These are phyloP conservation scores for Ehretia macrophylla DNA, from an alignment of 257 asterid species.

Conservation along the genomic window DNA sequence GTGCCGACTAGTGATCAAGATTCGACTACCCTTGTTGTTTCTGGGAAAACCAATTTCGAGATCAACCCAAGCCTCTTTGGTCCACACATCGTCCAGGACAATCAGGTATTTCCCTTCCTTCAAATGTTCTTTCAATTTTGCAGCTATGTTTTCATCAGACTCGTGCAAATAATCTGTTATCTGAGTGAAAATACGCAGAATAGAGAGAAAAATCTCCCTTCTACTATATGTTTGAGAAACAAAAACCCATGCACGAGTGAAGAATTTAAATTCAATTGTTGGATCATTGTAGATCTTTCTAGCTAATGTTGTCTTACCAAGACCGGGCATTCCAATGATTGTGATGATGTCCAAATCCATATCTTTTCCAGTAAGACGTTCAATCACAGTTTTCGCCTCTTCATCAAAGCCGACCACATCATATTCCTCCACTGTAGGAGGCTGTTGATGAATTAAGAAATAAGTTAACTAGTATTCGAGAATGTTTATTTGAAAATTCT, in stretches of 20 bases:
- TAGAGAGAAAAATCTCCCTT: constrained; percentile 14
- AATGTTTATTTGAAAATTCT: too few species aligned
- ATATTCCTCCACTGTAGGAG: constrained; percentile 16
- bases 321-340: constrained; percentile 26
- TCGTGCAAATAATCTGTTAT: constrained; percentile 7
- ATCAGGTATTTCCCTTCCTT: constrained; percentile 27
- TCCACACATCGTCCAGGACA: constrained; percentile 57
- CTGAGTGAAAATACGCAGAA: constrained; percentile 16
- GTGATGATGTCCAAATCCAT: constrained; percentile 11
- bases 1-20: constrained; percentile 43
- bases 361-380: constrained; percentile 7
- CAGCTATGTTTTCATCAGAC: constrained; percentile 9
- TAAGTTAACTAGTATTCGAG: neutral
- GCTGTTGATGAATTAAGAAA: neutral
- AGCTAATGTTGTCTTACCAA: constrained; percentile 15
- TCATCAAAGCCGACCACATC: constrained; percentile 24
- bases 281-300: constrained; percentile 8
- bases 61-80: constrained; percentile 19
- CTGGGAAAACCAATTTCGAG: constrained; percentile 26
- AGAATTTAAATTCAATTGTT: constrained; percentile 2
- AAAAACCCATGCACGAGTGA: constrained; percentile 10
- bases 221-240: constrained; percentile 28
- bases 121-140: neutral
- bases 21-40: constrained; percentile 20
- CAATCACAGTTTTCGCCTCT: constrained; percentile 13